Percentiles rank a stretch among this genome's conserved stretches.
phyloP scores from a whole-genome alignment of 345 rosid species.

The Pistacia vera region DNA sequence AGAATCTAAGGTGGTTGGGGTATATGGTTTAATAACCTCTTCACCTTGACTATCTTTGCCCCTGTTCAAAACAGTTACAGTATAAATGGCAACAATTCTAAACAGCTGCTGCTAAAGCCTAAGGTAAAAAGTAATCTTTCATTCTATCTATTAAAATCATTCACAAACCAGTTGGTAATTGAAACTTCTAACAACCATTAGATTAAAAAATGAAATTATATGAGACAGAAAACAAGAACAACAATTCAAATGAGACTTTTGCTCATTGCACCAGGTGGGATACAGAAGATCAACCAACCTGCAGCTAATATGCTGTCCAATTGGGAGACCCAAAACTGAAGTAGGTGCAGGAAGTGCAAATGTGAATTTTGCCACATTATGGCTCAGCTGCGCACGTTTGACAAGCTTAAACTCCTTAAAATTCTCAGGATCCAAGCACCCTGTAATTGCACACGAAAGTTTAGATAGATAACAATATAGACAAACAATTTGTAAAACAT shows the following conservation, averaged over 20 bases:
- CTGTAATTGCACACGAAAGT: conserved; percentile 31
- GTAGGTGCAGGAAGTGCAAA: conserved; percentile 78
- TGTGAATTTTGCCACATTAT: conserved; percentile 91
- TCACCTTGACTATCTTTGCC: conserved; percentile 86
- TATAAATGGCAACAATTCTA: neutral
- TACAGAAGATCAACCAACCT: conserved; percentile 43
- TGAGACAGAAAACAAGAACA: neutral
- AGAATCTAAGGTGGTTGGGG: conserved; percentile 93
- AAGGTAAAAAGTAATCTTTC: neutral
- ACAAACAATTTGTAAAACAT: neutral
- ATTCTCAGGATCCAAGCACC: conserved; percentile 83
- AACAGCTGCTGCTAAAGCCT: neutral
- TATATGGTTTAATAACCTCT: conserved; percentile 91
- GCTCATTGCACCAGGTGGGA: neutral
- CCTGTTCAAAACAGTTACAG: conserved; percentile 38
- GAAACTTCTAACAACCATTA: neutral
- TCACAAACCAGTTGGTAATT: neutral
- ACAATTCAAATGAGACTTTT: neutral
- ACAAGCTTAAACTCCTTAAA: conserved; percentile 93
- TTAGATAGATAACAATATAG: neutral
- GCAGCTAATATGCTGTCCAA: conserved; percentile 98
- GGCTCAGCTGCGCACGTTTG: conserved; percentile 80
- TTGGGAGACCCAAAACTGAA: conserved; percentile 90
- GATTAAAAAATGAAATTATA: neutral
- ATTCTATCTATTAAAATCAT: neutral